Evolutionary conservation across 345 rosid species (phyloP).

Genomic region (Pseudoturritis turrita): DNA sequence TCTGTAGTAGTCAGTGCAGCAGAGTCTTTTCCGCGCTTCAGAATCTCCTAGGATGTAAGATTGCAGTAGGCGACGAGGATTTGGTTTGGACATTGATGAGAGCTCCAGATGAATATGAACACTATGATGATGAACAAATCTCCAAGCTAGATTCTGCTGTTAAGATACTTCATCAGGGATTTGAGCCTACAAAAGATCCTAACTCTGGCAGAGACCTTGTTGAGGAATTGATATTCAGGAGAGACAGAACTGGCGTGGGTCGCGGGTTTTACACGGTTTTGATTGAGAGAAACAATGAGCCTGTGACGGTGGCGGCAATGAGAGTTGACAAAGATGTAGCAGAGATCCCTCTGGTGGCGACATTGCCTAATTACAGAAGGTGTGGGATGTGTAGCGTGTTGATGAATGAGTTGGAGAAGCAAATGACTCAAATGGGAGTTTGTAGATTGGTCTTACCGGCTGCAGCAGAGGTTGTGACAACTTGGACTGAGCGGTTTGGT

Average conservation of each 20-base stretch:
- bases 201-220: constrained; percentile 54
- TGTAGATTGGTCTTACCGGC: constrained; percentile 41
- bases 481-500: constrained; percentile 47
- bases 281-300: constrained; percentile 48
- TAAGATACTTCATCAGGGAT: constrained; percentile 67
- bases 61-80: constrained; percentile 35
- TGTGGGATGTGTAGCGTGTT: constrained; percentile 61
- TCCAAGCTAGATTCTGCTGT: constrained; percentile 51
- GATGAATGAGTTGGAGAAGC: constrained; percentile 57
- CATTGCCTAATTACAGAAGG: constrained; percentile 42
- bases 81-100: constrained; percentile 64
- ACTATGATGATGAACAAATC: constrained; percentile 29
- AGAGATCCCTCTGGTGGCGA: constrained; percentile 69
- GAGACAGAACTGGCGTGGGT: neutral
- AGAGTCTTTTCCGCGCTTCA: constrained; percentile 30
- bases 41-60: constrained; percentile 46
- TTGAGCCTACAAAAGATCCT: constrained; percentile 52
- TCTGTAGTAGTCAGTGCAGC: constrained; percentile 54
- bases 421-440: constrained; percentile 45
- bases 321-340: constrained; percentile 62
- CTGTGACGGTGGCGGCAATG: constrained; percentile 51
- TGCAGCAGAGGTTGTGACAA: constrained; percentile 21
- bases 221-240: constrained; percentile 47
- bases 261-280: constrained; percentile 58
- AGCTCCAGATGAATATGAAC: constrained; percentile 25